Percentiles rank a stretch among this genome's conserved stretches.
Evolutionary conservation across 2,329 filamentous ascomycete species (phyloP).

Genomic region (Exophiala oligosperma): DNA sequence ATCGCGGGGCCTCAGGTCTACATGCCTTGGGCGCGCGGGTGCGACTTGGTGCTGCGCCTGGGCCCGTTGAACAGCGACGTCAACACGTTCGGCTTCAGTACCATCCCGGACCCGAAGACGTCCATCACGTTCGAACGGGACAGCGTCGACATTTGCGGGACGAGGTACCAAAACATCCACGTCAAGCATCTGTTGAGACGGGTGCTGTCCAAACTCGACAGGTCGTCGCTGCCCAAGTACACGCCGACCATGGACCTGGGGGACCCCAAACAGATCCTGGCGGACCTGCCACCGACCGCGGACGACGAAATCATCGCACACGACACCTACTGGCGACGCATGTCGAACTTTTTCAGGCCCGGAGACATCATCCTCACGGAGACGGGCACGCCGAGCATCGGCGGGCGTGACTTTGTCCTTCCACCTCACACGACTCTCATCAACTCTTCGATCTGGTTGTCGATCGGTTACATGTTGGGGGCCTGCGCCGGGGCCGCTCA

Average conservation of each 20-base stretch:
- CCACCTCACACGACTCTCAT: slow-evolving; percentile 52
- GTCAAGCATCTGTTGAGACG: slow-evolving; percentile 78
- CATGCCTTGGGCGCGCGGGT: slow-evolving; percentile 40
- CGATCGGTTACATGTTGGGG: slow-evolving; percentile 62
- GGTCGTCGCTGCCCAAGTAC: slow-evolving; percentile 36
- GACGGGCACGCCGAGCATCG: slow-evolving; percentile 60
- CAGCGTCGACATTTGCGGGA: slow-evolving; percentile 71
- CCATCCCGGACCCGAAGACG: slow-evolving; percentile 31
- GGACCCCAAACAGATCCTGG: slow-evolving; percentile 53
- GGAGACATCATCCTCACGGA: slow-evolving; percentile 60
- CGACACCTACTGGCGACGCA: slow-evolving; percentile 59
- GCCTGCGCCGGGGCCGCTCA: slow-evolving; percentile 57
- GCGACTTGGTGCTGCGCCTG: slow-evolving; percentile 50
- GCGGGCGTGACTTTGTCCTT: slow-evolving; percentile 52
- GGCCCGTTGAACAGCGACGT: slow-evolving; percentile 50
- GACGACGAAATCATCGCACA: slow-evolving; percentile 54
- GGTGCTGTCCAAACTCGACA: slow-evolving; percentile 58
- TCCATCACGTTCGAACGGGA: slow-evolving; percentile 81
- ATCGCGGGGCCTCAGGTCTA: slow-evolving; percentile 39
- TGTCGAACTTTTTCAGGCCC: slow-evolving; percentile 53
- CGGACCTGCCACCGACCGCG: slow-evolving; percentile 47
- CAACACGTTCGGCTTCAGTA: slow-evolving; percentile 41
- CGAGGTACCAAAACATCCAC: slow-evolving; percentile 70
- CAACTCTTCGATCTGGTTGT: slow-evolving; percentile 58
- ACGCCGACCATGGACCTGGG: slow-evolving; percentile 36